phyloP scores from a whole-genome alignment of 306 rosid genomes.

The Trichosanthes cucumerina region DNA sequence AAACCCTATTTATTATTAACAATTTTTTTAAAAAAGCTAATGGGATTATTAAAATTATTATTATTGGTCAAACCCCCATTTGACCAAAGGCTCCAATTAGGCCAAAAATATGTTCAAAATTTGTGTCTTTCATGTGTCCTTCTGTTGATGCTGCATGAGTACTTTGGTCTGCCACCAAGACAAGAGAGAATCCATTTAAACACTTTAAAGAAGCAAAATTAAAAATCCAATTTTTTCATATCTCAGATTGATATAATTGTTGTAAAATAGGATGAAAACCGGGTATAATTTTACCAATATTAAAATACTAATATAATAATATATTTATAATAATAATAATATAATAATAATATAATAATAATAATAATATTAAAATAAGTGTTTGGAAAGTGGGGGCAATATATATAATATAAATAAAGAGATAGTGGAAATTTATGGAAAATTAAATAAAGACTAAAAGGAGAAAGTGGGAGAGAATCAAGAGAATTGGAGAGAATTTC shows the following conservation, averaged over 20 bases:
- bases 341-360: too few relatives aligned
- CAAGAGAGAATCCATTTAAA: not conserved
- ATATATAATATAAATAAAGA: too few relatives aligned
- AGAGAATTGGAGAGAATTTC: too few relatives aligned
- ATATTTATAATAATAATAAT: too few relatives aligned
- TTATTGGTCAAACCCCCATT: conserved; percentile 8
- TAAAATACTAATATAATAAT: too few relatives aligned
- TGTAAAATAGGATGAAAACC: too few relatives aligned
- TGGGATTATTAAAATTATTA: not conserved
- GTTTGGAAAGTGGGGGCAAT: too few relatives aligned
- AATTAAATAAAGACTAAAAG: too few relatives aligned
- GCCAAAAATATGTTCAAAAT: not conserved
- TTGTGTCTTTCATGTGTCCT: not conserved
- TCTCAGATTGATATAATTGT: not conserved
- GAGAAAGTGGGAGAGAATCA: too few relatives aligned
- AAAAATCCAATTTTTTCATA: not conserved
- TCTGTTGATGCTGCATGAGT: not conserved
- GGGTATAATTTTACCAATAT: too few relatives aligned
- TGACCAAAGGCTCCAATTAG: conserved; percentile 5
- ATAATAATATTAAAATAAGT: too few relatives aligned
- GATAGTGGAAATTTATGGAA: too few relatives aligned
- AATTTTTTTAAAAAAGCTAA: not conserved
- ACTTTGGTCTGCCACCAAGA: conserved; percentile 7
- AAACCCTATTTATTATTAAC: not conserved
- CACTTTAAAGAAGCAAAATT: not conserved